phyloP scores from a whole-genome alignment of 2,329 filamentous ascomycete species.

The Cladosporium halotolerans region DNA sequence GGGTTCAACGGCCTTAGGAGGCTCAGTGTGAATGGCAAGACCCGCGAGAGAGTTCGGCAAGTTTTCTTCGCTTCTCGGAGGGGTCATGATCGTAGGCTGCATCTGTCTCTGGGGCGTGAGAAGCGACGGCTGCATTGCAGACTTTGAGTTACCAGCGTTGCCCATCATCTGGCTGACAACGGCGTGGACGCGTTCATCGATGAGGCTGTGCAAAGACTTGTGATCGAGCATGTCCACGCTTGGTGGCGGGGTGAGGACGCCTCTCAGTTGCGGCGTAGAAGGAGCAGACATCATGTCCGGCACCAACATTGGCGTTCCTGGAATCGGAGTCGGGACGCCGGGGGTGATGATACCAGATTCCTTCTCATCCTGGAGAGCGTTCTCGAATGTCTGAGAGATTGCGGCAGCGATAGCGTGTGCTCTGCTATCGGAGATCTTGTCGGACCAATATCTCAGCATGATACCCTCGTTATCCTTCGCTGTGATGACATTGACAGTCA shows the following conservation, averaged over 20 bases:
- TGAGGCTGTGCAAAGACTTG: slow-evolving; percentile 5
- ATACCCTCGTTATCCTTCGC: slow-evolving; percentile 7
- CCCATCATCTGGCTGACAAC: slow-evolving; percentile 6
- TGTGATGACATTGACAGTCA: slow-evolving; percentile 9
- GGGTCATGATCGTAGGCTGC: neutral
- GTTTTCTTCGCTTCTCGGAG: slow-evolving; percentile 8
- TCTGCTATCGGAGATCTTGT: slow-evolving; percentile 9
- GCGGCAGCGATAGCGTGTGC: slow-evolving; percentile 7
- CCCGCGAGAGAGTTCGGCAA: neutral
- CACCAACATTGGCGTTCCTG: slow-evolving; percentile 3
- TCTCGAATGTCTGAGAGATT: slow-evolving; percentile 8
- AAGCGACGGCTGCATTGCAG: neutral
- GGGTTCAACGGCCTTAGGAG: neutral
- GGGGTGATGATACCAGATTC: neutral
- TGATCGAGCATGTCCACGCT: neutral
- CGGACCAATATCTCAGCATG: slow-evolving; percentile 10
- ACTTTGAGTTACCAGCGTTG: neutral
- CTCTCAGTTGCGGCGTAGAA: slow-evolving; percentile 1
- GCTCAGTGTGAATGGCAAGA: neutral
- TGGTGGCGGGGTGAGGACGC: neutral
- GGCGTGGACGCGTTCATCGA: slow-evolving; percentile 8
- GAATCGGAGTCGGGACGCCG: neutral
- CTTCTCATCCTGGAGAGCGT: slow-evolving; percentile 6
- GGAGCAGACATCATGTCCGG: slow-evolving; percentile 5
- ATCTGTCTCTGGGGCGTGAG: neutral